Percentiles rank a stretch among this genome's conserved stretches.
Conservation (phyloP, 768 basidiomycete species). For the Austroboletus eburneus region DNA sequence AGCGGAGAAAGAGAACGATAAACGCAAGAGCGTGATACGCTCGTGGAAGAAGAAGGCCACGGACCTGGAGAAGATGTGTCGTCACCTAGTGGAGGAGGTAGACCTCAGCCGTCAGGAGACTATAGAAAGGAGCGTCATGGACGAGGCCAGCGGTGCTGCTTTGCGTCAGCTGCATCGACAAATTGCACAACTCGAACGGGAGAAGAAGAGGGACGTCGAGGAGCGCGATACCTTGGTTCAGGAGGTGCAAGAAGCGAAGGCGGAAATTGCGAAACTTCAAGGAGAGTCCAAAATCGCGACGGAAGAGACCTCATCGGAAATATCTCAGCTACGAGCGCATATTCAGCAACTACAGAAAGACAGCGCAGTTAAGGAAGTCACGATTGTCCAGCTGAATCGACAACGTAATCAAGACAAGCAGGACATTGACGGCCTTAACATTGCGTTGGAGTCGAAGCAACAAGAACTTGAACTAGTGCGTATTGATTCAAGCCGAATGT, state of each 20-base stretch:
- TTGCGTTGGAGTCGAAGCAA: conserved; percentile 90
- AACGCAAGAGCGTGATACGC: conserved; percentile 49
- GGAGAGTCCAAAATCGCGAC: conserved; percentile 29
- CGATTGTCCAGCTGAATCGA: conserved; percentile 68
- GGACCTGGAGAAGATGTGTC: conserved; percentile 66
- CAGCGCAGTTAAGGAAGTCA: conserved; percentile 82
- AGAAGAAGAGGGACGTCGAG: conserved; percentile 46
- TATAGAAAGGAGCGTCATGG: conserved; percentile 78
- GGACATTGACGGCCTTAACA: conserved; percentile 80
- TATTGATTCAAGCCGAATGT: conserved; percentile 9
- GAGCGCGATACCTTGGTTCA: conserved; percentile 41
- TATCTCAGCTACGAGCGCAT: conserved; percentile 55
- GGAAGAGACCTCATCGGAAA: conserved; percentile 51
- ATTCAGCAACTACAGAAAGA: conserved; percentile 72
- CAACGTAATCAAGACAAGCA: conserved; percentile 65
- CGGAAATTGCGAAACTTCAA: not conserved
- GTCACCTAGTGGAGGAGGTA: conserved; percentile 78
- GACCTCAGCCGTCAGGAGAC: conserved; percentile 81
- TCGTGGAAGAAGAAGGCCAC: conserved; percentile 75
- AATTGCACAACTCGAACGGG: conserved; percentile 71
- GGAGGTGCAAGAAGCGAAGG: not conserved
- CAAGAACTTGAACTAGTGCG: conserved; percentile 87
- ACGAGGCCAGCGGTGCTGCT: conserved; percentile 74
- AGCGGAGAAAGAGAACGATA: conserved; percentile 59
- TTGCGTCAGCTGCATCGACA: conserved; percentile 76